Conservation (phyloP, 1,284 basidiomycete species). For the Trametes sp. region DNA sequence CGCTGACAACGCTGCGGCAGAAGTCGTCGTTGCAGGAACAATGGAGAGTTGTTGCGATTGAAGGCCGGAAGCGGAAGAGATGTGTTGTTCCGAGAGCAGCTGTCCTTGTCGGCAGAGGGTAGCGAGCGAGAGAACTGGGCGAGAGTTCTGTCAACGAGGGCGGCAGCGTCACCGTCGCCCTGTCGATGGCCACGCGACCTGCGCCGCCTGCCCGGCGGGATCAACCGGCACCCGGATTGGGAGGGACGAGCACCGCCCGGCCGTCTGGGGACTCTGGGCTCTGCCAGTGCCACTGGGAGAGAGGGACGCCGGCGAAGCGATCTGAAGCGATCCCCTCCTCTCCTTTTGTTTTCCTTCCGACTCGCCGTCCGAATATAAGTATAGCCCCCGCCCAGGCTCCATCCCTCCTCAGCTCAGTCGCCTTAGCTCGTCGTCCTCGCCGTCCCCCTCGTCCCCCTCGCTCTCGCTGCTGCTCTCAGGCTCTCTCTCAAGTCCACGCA, state of each 20-base stretch:
- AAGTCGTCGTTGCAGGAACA: not conserved
- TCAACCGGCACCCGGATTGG: not conserved
- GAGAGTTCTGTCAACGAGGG: not conserved
- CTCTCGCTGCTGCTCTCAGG: not conserved
- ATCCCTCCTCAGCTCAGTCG: not conserved
- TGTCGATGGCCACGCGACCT: conserved; percentile 1
- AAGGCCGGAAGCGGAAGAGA: not conserved
- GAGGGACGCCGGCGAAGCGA: not conserved
- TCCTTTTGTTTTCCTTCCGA: conserved; percentile 2
- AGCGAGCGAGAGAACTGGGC: not conserved
- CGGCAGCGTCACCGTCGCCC: conserved; percentile 1
- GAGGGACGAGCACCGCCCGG: conserved; percentile 1
- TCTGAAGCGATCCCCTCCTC: not conserved
- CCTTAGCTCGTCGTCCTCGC: not conserved
- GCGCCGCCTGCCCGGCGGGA: not conserved
- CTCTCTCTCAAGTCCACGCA: not conserved
- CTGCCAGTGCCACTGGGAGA: too few relatives aligned
- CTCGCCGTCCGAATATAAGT: not conserved
- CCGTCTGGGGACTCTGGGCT: too few relatives aligned
- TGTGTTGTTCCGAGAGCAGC: not conserved
- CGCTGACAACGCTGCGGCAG: not conserved
- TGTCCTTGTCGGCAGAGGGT: not conserved
- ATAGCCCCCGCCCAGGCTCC: not conserved
- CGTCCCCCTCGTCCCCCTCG: not conserved
- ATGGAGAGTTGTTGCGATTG: not conserved